These are phyloP conservation scores for Clarireedia homoeocarpa DNA, from an alignment of 2,329 filamentous ascomycete genomes.

Conservation along the genomic window DNA sequence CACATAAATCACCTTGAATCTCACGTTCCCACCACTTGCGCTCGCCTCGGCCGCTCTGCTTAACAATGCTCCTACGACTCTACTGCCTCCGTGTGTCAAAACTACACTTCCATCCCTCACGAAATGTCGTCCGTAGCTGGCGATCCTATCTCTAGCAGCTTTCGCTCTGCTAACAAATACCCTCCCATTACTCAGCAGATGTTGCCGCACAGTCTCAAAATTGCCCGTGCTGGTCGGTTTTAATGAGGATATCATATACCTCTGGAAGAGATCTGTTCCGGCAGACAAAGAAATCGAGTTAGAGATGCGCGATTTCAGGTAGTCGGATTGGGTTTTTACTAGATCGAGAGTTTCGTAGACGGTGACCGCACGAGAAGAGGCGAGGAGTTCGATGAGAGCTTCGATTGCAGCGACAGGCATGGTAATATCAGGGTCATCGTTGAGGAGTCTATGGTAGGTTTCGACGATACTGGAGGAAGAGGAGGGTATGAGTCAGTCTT, in stretches of 20 bases:
- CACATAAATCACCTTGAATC: constrained; percentile 80
- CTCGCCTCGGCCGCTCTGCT: constrained; percentile 62
- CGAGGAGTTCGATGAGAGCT: constrained; percentile 79
- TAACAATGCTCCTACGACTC: constrained; percentile 74
- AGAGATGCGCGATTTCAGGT: constrained; percentile 68
- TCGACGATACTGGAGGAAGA: constrained; percentile 43
- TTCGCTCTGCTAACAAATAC: constrained; percentile 84
- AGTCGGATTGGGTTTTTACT: constrained; percentile 66
- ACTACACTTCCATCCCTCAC: constrained; percentile 72
- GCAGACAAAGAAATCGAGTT: constrained; percentile 91
- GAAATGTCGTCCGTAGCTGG: constrained; percentile 68
- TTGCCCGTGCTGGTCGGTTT: constrained; percentile 44
- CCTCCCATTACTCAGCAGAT: constrained; percentile 77
- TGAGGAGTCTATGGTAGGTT: constrained; percentile 56
- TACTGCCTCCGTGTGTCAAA: constrained; percentile 82
- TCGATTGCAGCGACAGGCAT: constrained; percentile 95
- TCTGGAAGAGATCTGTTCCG: constrained; percentile 90
- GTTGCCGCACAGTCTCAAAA: constrained; percentile 76
- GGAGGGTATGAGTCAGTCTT: constrained; percentile 18
- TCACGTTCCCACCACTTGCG: constrained; percentile 44
- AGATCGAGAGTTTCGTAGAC: constrained; percentile 91
- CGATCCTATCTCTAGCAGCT: constrained; percentile 76
- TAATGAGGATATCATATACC: constrained; percentile 76
- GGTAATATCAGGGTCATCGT: constrained; percentile 72
- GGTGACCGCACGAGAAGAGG: constrained; percentile 70